These are phyloP conservation scores for Trichoderma orchidacearum DNA, from an alignment of 495 filamentous ascomycete genomes.

Conservation along the genomic window DNA sequence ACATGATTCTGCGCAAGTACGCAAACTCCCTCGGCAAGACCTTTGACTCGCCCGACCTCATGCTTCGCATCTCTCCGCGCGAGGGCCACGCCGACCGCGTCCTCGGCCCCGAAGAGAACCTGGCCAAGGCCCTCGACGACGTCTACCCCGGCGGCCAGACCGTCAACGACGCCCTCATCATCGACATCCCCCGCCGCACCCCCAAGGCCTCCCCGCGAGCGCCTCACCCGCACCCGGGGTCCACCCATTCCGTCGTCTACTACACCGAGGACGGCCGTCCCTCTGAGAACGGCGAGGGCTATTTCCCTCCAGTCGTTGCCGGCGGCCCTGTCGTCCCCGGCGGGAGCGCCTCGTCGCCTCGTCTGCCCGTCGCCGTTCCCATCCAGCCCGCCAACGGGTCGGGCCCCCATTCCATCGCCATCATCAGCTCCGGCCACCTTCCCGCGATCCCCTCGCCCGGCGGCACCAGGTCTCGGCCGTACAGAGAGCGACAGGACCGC, in stretches of 20 bases:
- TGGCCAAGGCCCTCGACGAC: constrained; percentile 61
- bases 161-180: constrained; percentile 81
- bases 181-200: constrained; percentile 72
- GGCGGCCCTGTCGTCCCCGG: too few relatives aligned
- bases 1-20: constrained; percentile 86
- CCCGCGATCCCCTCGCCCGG: constrained; percentile 80
- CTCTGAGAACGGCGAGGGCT: constrained; percentile 63
- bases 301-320: constrained; percentile 76
- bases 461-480: constrained; percentile 30
- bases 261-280: constrained; percentile 50
- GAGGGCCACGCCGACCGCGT: constrained; percentile 66
- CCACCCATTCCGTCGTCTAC: constrained; percentile 29
- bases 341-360: constrained; percentile 38
- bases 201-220: constrained; percentile 66
- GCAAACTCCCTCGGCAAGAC: constrained; percentile 76
- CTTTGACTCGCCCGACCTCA: constrained; percentile 83
- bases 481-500: constrained; percentile 12
- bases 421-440: constrained; percentile 65
- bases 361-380: constrained; percentile 21
- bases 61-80: constrained; percentile 73
- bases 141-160: constrained; percentile 83
- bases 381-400: constrained; percentile 13
- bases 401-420: constrained; percentile 49
- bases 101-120: constrained; percentile 77
- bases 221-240: constrained; percentile 29